These are phyloP conservation scores for Aspergillus thermomutatus DNA, from an alignment of 2,329 filamentous ascomycete genomes.

Conservation along the genomic window DNA sequence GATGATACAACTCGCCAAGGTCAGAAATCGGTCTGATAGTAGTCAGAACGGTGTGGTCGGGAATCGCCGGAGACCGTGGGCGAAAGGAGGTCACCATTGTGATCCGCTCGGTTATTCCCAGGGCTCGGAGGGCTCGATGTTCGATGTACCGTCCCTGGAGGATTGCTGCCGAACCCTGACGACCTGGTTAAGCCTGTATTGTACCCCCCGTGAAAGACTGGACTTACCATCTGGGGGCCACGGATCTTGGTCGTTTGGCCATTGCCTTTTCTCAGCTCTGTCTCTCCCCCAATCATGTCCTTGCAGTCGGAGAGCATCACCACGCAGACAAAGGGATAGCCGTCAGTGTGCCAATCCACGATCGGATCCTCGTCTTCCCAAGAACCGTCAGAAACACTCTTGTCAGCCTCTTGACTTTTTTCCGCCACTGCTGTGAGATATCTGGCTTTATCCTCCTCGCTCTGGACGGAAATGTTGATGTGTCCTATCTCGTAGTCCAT, in stretches of 20 bases:
- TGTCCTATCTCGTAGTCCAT: conserved; percentile 58
- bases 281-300: conserved; percentile 63
- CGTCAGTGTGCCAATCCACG: conserved; percentile 63
- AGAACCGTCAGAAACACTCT: conserved; percentile 41
- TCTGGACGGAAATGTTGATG: conserved; percentile 53
- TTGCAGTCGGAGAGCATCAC: conserved; percentile 63
- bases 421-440: conserved; percentile 42
- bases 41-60: conserved; percentile 60
- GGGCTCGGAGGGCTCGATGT: conserved; percentile 59
- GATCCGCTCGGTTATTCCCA: conserved; percentile 60
- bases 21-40: conserved; percentile 59
- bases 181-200: conserved; percentile 1
- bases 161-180: conserved; percentile 60
- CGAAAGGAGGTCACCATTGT: conserved; percentile 65
- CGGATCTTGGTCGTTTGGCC: conserved; percentile 58
- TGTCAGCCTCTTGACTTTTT: conserved; percentile 35
- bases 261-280: conserved; percentile 53
- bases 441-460: conserved; percentile 45
- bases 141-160: conserved; percentile 66
- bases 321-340: conserved; percentile 68
- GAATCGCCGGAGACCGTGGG: conserved; percentile 51
- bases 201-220: neutral
- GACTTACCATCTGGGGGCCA: conserved; percentile 57
- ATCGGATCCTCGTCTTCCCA: conserved; percentile 53
- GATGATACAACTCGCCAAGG: conserved; percentile 56